Evolutionary conservation across 1,139 yeast genomes (phyloP).

Genomic region (Diutina pseudorugosa): DNA sequence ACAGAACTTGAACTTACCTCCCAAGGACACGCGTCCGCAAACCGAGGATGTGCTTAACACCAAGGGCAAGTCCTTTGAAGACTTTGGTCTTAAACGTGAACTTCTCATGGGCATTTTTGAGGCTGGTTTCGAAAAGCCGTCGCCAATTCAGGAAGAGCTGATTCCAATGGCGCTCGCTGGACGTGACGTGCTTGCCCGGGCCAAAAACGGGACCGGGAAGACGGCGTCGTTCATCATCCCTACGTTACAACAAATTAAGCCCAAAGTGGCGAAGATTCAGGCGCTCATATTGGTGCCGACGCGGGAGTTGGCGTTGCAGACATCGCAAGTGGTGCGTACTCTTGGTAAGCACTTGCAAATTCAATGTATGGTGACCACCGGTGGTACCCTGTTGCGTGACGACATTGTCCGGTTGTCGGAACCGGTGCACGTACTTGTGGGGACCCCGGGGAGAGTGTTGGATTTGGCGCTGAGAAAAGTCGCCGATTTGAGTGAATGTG

Average conservation of each 20-base stretch:
- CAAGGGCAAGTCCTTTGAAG: constrained; percentile 86
- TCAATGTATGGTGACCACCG: constrained; percentile 97
- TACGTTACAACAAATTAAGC: constrained; percentile 71
- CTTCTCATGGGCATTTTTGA: constrained; percentile 96
- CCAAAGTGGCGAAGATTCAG: constrained; percentile 76
- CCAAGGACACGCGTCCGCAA: constrained; percentile 82
- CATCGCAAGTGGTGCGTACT: constrained; percentile 96
- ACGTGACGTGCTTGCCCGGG: constrained; percentile 93
- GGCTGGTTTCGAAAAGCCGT: constrained; percentile 97
- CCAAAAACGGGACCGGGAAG: constrained; percentile 97
- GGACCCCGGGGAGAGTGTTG: constrained; percentile 93
- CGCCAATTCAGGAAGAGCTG: constrained; percentile 96
- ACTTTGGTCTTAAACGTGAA: constrained; percentile 83
- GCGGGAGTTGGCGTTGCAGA: constrained; percentile 91
- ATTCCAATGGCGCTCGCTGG: constrained; percentile 95
- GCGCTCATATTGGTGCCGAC: constrained; percentile 86
- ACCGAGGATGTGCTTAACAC: constrained; percentile 93
- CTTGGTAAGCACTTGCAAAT: constrained; percentile 87
- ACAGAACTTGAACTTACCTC: constrained; percentile 59
- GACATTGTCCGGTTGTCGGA: constrained; percentile 89
- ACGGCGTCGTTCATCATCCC: constrained; percentile 95
- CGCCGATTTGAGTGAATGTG: constrained; percentile 81
- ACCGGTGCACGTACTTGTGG: constrained; percentile 83
- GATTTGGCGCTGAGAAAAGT: constrained; percentile 84
- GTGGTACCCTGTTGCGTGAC: constrained; percentile 91